phyloP scores from a whole-genome alignment of 73 alveolate genomes.

The Blepharisma japonicum region DNA sequence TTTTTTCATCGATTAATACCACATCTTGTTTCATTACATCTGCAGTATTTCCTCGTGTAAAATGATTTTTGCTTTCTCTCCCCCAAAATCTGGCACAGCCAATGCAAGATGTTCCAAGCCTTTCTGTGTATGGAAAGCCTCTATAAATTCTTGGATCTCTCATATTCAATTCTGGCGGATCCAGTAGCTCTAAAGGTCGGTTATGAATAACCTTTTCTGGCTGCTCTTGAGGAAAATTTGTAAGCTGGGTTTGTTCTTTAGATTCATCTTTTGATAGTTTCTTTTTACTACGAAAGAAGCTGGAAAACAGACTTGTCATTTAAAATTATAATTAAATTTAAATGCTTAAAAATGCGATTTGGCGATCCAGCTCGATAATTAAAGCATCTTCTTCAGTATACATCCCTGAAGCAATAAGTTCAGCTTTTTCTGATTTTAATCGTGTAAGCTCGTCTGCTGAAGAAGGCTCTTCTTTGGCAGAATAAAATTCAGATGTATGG shows the following conservation, averaged over 20 bases:
- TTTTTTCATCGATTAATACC: neutral
- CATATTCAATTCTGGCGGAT: neutral
- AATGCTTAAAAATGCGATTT: conserved; percentile 39
- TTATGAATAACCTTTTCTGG: no score
- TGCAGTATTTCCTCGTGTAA: neutral
- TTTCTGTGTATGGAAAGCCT: conserved; percentile 23
- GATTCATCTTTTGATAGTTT: no score
- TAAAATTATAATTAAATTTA: neutral
- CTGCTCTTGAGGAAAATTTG: no score
- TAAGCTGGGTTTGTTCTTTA: no score
- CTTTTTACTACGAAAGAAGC: no score
- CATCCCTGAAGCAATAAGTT: conserved; percentile 67
- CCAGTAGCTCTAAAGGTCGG: no score
- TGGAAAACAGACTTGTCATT: no score
- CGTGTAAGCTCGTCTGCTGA: conserved; percentile 55
- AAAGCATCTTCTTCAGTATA: conserved; percentile 78
- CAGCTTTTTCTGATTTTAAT: conserved; percentile 71
- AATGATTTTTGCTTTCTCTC: neutral
- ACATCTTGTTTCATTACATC: conserved; percentile 8
- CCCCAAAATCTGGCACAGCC: conserved; percentile 21
- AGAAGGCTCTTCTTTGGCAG: neutral
- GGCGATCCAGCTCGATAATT: conserved; percentile 68
- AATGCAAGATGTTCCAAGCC: conserved; percentile 3
- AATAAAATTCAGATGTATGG: neutral
- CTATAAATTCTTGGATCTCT: neutral